These are phyloP conservation scores for Dryas drummondii DNA, from an alignment of 306 rosid species.

Conservation along the genomic window DNA sequence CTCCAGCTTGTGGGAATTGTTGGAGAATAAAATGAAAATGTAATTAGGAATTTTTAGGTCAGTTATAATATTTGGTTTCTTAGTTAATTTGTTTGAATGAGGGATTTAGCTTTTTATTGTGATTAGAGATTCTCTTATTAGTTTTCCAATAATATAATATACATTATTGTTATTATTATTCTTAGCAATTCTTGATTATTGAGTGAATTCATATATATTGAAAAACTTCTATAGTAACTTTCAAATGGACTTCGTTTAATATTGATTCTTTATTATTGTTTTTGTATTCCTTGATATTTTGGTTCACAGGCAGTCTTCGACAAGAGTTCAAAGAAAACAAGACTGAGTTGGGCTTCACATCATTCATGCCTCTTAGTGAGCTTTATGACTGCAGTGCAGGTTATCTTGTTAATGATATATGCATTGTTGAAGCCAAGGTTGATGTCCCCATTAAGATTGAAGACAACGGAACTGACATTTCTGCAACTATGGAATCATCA, in stretches of 20 bases:
- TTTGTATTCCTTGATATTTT: conserved; percentile 10
- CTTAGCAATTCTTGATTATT: not conserved
- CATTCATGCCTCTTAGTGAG: conserved; percentile 4
- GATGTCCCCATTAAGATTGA: not conserved
- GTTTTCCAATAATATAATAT: no score
- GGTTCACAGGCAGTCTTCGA: not conserved
- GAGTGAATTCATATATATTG: not conserved
- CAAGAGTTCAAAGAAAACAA: not conserved
- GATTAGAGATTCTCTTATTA: no score
- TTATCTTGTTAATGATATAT: conserved; percentile 9
- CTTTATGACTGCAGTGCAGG: not conserved
- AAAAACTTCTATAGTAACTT: not conserved
- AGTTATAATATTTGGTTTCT: not conserved
- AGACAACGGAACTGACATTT: not conserved
- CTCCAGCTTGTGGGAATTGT: no score
- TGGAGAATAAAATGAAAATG: no score
- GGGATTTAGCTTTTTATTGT: no score
- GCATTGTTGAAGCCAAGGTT: conserved; percentile 13
- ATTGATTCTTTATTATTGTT: not conserved
- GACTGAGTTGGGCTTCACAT: not conserved
- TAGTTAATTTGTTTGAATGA: not conserved
- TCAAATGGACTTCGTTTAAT: not conserved
- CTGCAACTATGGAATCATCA: not conserved
- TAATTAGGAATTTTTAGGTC: no score
- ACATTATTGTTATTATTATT: not conserved